phyloP scores from a whole-genome alignment of 2,329 filamentous ascomycete genomes.

The Claviceps africana region DNA sequence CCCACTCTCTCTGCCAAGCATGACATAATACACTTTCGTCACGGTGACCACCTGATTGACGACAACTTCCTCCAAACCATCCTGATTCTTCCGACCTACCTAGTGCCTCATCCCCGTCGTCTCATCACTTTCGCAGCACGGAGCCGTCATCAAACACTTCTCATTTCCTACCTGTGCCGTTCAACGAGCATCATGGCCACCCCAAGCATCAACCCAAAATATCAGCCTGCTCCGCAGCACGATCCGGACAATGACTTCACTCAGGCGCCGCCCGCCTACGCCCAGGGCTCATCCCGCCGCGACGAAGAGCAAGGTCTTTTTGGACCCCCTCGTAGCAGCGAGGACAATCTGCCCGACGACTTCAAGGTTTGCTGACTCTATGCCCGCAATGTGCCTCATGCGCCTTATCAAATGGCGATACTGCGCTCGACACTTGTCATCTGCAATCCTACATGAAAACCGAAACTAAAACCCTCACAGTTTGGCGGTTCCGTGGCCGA shows the following conservation, averaged over 20 bases:
- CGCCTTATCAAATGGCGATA: neutral
- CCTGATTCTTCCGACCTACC: neutral
- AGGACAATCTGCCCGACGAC: slow-evolving; percentile 89
- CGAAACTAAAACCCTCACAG: slow-evolving; percentile 25
- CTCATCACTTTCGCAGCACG: neutral
- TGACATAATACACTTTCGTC: slow-evolving; percentile 1
- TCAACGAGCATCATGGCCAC: slow-evolving; percentile 41
- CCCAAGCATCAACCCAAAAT: slow-evolving; percentile 51
- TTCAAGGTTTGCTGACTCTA: slow-evolving; percentile 55
- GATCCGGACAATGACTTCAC: slow-evolving; percentile 67
- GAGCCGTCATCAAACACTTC: neutral
- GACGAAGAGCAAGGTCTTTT: slow-evolving; percentile 44
- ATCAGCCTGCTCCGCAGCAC: slow-evolving; percentile 67
- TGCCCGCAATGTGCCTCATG: neutral
- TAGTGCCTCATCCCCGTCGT: neutral
- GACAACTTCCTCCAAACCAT: neutral
- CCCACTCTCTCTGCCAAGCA: neutral
- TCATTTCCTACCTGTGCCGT: neutral
- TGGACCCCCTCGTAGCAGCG: slow-evolving; percentile 59
- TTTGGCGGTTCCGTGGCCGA: slow-evolving; percentile 90
- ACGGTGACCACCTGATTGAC: neutral
- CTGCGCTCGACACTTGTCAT: neutral
- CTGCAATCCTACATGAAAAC: neutral
- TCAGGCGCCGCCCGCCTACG: slow-evolving; percentile 73
- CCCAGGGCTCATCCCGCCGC: slow-evolving; percentile 38